These are phyloP conservation scores for Eucalyptus pauciflora DNA, from an alignment of 345 rosid genomes.

Conservation along the genomic window DNA sequence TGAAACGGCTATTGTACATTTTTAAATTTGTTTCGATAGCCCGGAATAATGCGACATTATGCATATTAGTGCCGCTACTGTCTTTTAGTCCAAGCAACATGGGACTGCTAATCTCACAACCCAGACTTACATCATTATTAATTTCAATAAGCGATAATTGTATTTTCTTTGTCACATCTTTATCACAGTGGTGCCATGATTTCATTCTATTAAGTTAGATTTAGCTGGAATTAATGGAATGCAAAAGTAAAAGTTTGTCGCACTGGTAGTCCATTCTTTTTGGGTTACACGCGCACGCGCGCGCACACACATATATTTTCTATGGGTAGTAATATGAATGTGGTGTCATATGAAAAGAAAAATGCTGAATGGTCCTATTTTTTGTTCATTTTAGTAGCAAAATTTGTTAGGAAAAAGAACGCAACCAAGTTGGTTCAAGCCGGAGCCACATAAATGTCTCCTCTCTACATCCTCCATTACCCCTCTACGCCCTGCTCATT, in stretches of 20 bases:
- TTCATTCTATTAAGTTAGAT: neutral
- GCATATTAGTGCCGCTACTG: neutral
- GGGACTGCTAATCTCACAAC: neutral
- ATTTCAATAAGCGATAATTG: neutral
- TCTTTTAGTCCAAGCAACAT: neutral
- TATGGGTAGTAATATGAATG: neutral
- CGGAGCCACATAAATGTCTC: neutral
- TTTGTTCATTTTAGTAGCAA: neutral
- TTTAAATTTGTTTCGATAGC: neutral
- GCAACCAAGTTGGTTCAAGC: neutral
- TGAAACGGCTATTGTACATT: neutral
- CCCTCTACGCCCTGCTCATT: neutral
- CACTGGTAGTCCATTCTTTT: neutral
- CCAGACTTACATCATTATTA: neutral
- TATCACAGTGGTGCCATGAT: neutral
- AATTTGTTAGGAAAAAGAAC: neutral
- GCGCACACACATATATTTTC: too few relatives aligned
- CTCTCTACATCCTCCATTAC: neutral
- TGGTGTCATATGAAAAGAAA: neutral
- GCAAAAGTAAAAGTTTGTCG: neutral
- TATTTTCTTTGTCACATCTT: neutral
- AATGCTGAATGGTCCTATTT: neutral
- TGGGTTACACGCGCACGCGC: accelerated
- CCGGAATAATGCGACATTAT: neutral
- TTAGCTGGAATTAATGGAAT: neutral